phyloP scores from a whole-genome alignment of 495 filamentous ascomycete genomes.

The Penicillium mononematosum region DNA sequence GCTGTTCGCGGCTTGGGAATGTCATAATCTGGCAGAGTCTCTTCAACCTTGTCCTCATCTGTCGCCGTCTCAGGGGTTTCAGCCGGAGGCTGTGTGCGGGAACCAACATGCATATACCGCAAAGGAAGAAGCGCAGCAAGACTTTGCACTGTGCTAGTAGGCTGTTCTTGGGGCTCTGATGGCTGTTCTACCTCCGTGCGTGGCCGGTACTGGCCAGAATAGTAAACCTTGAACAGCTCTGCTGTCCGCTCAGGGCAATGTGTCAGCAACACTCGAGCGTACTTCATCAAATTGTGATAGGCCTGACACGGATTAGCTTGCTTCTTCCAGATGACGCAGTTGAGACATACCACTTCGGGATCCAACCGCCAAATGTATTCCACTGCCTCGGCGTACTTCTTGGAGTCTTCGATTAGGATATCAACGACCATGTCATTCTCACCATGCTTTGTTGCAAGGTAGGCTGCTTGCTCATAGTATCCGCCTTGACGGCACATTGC shows the following conservation, averaged over 20 bases:
- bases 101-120: slow-evolving; percentile 72
- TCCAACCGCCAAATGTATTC: slow-evolving; percentile 88
- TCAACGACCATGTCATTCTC: slow-evolving; percentile 93
- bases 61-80: slow-evolving; percentile 29
- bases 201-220: slow-evolving; percentile 78
- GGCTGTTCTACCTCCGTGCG: slow-evolving; percentile 61
- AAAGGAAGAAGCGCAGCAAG: slow-evolving; percentile 79
- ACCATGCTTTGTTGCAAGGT: slow-evolving; percentile 88
- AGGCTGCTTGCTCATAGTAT: slow-evolving; percentile 96
- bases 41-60: slow-evolving; percentile 27
- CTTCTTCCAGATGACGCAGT: background rate
- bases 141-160: slow-evolving; percentile 73
- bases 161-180: slow-evolving; percentile 52
- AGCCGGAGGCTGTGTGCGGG: slow-evolving; percentile 44
- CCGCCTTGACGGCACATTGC: slow-evolving; percentile 97
- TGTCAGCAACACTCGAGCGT: slow-evolving; percentile 82
- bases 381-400: slow-evolving; percentile 81
- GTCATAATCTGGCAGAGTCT: slow-evolving; percentile 35
- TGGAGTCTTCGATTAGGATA: slow-evolving; percentile 92
- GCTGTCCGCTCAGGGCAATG: slow-evolving; percentile 80
- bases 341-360: slow-evolving; percentile 65
- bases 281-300: slow-evolving; percentile 90
- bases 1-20: slow-evolving; percentile 81
- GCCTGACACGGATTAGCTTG: slow-evolving; percentile 49
- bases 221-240: slow-evolving; percentile 87